Percentiles rank a stretch among this genome's conserved stretches.
Evolutionary conservation across 805 yeast genomes (phyloP).

Genomic region (Saturnispora halmiae): DNA sequence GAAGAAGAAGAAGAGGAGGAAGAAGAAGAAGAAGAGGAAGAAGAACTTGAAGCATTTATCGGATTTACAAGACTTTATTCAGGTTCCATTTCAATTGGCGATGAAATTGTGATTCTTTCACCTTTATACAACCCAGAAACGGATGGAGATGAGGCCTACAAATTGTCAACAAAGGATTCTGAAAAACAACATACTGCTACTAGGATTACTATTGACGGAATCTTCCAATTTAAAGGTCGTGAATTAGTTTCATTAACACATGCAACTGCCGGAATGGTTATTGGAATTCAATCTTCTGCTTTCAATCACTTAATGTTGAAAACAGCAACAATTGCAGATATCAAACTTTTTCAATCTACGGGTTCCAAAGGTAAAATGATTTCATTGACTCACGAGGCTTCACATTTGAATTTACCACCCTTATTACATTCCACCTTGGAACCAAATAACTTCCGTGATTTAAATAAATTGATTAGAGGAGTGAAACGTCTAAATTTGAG

Average conservation of each 20-base stretch:
- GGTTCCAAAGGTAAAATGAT: slow-evolving; percentile 28
- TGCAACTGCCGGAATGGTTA: slow-evolving; percentile 93
- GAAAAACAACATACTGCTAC: slow-evolving; percentile 37
- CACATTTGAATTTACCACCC: slow-evolving; percentile 72
- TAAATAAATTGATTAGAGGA: slow-evolving; percentile 70
- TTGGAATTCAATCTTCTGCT: slow-evolving; percentile 71
- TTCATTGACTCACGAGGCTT: slow-evolving; percentile 72
- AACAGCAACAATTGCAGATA: slow-evolving; percentile 70
- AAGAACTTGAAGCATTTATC: slow-evolving; percentile 54
- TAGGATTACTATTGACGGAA: slow-evolving; percentile 52
- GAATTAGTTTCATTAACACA: slow-evolving; percentile 67
- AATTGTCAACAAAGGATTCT: neutral
- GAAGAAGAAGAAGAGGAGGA: slow-evolving; percentile 10
- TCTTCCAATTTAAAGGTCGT: slow-evolving; percentile 86
- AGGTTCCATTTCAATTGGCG: slow-evolving; percentile 73
- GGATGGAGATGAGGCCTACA: slow-evolving; percentile 31
- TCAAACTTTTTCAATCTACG: slow-evolving; percentile 14
- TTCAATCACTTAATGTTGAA: slow-evolving; percentile 74
- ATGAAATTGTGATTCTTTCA: slow-evolving; percentile 64
- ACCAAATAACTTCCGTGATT: slow-evolving; percentile 77
- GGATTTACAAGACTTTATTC: slow-evolving; percentile 87
- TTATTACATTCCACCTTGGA: slow-evolving; percentile 94
- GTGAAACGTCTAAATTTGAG: slow-evolving; percentile 71
- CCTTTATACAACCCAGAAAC: slow-evolving; percentile 71
- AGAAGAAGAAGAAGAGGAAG: slow-evolving; percentile 4